Evolutionary conservation across 2,329 filamentous ascomycete genomes (phyloP), one percentile per base, ranked within the genome.

Genomic region (Elsinoe australis): DNA sequence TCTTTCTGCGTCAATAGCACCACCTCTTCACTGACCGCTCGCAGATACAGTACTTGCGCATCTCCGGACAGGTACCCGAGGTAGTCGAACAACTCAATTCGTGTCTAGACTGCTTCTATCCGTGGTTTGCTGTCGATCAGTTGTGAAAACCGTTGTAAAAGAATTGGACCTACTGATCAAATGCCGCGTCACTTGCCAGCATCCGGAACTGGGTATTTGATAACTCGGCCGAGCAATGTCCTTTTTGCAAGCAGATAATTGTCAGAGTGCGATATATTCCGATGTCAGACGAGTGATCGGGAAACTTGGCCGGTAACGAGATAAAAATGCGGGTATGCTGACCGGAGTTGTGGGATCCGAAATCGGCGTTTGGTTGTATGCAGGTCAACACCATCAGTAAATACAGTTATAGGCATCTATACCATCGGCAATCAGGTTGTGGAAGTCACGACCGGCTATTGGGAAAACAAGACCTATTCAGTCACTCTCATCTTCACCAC

Each of bases 41-140:
- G 39, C 39, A 17, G n/a, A 32, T 44, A 44, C 39, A 44, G 39
- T 32, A 32, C 7, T 32, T n/a, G 39, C 39, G 39, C 39, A 44
- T 44, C 14, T 44, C 39, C 39, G 39, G 39, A 44, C 28, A 32
- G 39, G 28, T 32, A 44, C 15, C 39, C 39, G 39, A 44, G 39
- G 39, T 32, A 44, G 28, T 29, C 9, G 2, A n/a, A n/a, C 17
- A 18, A 15, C 17, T 15, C 36, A 41, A 41, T 41, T 41, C 21
- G n/a, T 22, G 26, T 41, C 36, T 41, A 41, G 36, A 41, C 12
- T 12, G n/a, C n/a, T 14, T 28, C 7, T 9, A 4, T 26, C 15
- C 17, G 17, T 41, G 36, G 36, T 41, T 15, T 15, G 18, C 28
- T 21, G 29, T 24, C 21, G 36, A 41, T 28, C 21, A 41, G 18